Base-by-base conservation (phyloP, 2,329 filamentous ascomycete species). In the Aspergillus terreus region DNA sequence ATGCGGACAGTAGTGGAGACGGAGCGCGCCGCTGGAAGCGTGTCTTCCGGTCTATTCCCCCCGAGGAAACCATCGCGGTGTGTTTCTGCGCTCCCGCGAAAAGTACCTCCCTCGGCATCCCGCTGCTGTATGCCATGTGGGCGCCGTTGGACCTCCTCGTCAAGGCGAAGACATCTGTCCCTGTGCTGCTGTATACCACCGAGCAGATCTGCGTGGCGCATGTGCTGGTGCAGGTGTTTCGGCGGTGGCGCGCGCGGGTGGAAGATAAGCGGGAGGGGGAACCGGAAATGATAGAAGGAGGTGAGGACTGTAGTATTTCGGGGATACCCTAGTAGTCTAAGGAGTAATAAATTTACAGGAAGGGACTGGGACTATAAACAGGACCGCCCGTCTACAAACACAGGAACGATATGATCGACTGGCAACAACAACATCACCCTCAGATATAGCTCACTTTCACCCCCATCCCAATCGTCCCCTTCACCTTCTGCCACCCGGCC, bases 401-500 rank as follows among this genome's bases (percentile, higher is more conserved):
- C 11, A 55, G 54, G 25, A 44, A 52, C 46, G 44, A 44, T 21
- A 54, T 30, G 51, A 45, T 46, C 48, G 51, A 53, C 50, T 53
- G 46, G 10, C 36, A 47, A 36, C 58, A 49, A 55, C 51, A 48
- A 53, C 51, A 47, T 10, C 36, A 44, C 21, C 56, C 27, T 54
- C 58, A 97, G 54, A 99, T 95, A 74, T 97, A 97, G 69, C 88
- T 95, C 64, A 97, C 92, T 76, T 96, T 97, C 57, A 95, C 88
- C 2, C 92, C 94, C 92, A 97, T 97, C 1, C 92, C 92, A 4
- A 92, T 86, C 0, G 94, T 97, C 43, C 84, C 81, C 67, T 82
- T 84, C 38, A 96, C 76, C 74, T 95, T 96, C 49, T 82, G 81
- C 90, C 90, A 95, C 9, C 84, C 84, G 25, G 80, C 77, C 36